phyloP scores from a whole-genome alignment of 78 protist species.

The Guillardia theta region DNA sequence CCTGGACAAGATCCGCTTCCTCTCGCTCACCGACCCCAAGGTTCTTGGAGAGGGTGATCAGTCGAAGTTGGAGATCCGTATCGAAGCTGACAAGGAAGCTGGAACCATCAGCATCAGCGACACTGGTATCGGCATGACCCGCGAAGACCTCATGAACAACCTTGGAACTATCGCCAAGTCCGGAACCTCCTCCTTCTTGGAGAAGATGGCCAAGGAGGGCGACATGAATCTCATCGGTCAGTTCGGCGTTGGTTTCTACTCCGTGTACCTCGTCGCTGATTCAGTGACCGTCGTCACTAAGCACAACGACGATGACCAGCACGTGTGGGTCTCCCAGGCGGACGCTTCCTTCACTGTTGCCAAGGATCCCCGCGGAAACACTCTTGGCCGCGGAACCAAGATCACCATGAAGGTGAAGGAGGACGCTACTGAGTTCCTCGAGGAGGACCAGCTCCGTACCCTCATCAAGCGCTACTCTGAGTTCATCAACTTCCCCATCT shows the following conservation, averaged over 20 bases:
- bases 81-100: conserved; percentile 85
- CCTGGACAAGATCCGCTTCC: conserved; percentile 87
- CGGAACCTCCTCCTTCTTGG: conserved; percentile 80
- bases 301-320: conserved; percentile 88
- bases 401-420: conserved; percentile 35
- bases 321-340: conserved; percentile 29
- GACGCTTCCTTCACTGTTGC: not conserved
- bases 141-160: conserved; percentile 88
- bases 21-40: conserved; percentile 81
- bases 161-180: conserved; percentile 84
- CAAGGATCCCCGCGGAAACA: conserved; percentile 25
- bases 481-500: conserved; percentile 95
- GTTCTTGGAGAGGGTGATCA: conserved; percentile 81
- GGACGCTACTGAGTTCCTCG: conserved; percentile 80
- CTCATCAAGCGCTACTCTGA: conserved; percentile 87
- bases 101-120: conserved; percentile 88
- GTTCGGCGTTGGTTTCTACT: conserved; percentile 99
- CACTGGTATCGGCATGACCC: conserved; percentile 98
- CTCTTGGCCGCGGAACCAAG: conserved; percentile 13
- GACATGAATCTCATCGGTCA: conserved; percentile 93
- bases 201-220: conserved; percentile 50
- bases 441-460: conserved; percentile 66
- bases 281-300: conserved; percentile 88
- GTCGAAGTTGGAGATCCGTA: conserved; percentile 84
- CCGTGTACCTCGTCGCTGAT: conserved; percentile 98